A percentile compares a stretch with the other conserved stretches of the same genome.
Conservation (phyloP, 1,284 basidiomycete species). For the Ganoderma multipileum region DNA sequence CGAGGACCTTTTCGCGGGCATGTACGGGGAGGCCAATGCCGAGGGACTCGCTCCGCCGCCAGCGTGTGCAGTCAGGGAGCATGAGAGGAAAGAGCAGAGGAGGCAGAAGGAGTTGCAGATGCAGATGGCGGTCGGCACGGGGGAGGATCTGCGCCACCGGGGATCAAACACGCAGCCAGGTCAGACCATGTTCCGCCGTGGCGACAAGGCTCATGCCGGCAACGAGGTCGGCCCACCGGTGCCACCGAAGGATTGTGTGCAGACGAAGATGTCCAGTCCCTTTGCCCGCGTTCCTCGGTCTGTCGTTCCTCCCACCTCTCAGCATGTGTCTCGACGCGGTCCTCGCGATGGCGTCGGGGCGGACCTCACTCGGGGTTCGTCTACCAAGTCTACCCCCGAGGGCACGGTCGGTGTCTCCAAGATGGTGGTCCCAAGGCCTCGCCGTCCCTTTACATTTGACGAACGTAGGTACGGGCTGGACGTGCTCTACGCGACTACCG, state of each 20-base stretch:
- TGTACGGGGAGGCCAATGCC: background rate
- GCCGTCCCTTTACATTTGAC: background rate
- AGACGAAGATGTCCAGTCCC: slow-evolving; percentile 8
- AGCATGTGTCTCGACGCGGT: background rate
- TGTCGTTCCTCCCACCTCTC: background rate
- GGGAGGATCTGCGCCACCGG: background rate
- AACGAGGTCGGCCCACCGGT: slow-evolving; percentile 2
- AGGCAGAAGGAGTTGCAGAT: background rate
- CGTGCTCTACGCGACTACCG: background rate
- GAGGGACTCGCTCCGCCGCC: background rate
- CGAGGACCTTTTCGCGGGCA: slow-evolving; percentile 13
- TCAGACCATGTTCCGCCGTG: background rate
- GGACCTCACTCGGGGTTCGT: background rate
- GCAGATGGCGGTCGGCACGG: background rate
- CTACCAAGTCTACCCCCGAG: background rate
- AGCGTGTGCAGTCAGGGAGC: background rate
- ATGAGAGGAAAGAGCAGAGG: background rate
- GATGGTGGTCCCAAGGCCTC: background rate
- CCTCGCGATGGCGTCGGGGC: background rate
- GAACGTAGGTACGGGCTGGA: background rate
- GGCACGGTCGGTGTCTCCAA: background rate
- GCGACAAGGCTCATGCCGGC: background rate
- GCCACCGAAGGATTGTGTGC: slow-evolving; percentile 3
- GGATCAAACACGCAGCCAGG: background rate
- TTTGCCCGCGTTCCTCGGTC: slow-evolving; percentile 4